A percentile compares a stretch with the other conserved stretches of the same genome.
These are phyloP conservation scores for Aphanomyces cochlioides DNA, from an alignment of 352 stramenopile genomes.

Conservation along the genomic window DNA sequence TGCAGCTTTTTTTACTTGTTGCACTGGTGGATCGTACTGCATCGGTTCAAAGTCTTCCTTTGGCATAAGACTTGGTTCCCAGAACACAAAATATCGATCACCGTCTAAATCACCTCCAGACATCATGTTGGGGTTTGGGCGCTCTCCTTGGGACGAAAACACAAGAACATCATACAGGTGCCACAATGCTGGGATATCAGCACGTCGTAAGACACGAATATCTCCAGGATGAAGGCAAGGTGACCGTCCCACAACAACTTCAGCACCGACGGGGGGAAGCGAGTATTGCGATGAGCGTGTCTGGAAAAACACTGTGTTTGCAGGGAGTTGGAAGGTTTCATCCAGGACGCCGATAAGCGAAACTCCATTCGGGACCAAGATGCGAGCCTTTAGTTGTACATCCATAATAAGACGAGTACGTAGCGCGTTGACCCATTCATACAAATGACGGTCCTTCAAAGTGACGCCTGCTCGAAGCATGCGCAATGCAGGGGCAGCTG, in stretches of 20 bases:
- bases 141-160: slow-evolving; percentile 61
- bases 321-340: slow-evolving; percentile 61
- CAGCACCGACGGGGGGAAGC: slow-evolving; percentile 39
- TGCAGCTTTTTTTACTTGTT: too few relatives aligned
- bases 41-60: slow-evolving; percentile 33
- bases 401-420: slow-evolving; percentile 42
- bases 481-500: neutral
- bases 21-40: slow-evolving; percentile 48
- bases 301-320: slow-evolving; percentile 75
- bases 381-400: slow-evolving; percentile 64
- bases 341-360: slow-evolving; percentile 79
- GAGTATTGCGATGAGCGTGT: slow-evolving; percentile 42
- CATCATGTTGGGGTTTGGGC: slow-evolving; percentile 74
- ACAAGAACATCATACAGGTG: slow-evolving; percentile 66
- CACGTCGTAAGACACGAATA: slow-evolving; percentile 51
- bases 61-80: slow-evolving; percentile 69
- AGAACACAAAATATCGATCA: slow-evolving; percentile 79
- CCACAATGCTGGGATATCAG: slow-evolving; percentile 49
- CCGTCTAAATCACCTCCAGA: slow-evolving; percentile 78
- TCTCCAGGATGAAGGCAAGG: slow-evolving; percentile 77
- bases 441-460: slow-evolving; percentile 7
- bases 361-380: slow-evolving; percentile 61
- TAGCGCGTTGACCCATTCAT: slow-evolving; percentile 33
- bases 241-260: slow-evolving; percentile 68
- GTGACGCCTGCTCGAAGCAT: slow-evolving; percentile 4